Conservation (phyloP, 2,329 filamentous ascomycete species). For the Cryphonectria nitschkei region DNA sequence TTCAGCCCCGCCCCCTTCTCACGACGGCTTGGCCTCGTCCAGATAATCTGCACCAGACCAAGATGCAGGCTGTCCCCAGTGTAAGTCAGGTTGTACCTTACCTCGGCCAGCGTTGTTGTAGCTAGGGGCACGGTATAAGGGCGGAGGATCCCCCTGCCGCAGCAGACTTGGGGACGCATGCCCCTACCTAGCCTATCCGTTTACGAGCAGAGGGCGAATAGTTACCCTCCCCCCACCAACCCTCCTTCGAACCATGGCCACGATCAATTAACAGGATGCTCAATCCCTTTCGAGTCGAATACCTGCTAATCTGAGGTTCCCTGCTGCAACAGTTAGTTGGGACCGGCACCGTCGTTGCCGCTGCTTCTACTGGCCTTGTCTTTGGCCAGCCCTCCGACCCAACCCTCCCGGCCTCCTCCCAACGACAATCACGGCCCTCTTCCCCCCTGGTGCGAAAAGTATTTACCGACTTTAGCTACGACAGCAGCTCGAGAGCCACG, state of each 20-base stretch:
- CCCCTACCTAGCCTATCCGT: neutral
- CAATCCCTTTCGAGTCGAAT: too few species aligned
- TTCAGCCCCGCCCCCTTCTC: constrained; percentile 36
- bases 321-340: constrained; percentile 56
- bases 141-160: neutral
- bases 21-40: constrained; percentile 37
- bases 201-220: neutral
- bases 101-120: neutral
- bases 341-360: constrained; percentile 64
- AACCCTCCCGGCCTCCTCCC: constrained; percentile 35
- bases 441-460: constrained; percentile 39
- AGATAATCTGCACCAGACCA: constrained; percentile 38
- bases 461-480: constrained; percentile 35
- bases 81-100: constrained; percentile 43
- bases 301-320: constrained; percentile 15
- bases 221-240: neutral
- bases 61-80: constrained; percentile 48
- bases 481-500: constrained; percentile 30
- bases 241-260: neutral
- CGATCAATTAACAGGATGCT: neutral
- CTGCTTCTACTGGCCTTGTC: constrained; percentile 61
- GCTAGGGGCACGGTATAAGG: neutral
- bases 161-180: constrained; percentile 5
- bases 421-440: constrained; percentile 37
- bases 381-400: constrained; percentile 58